Percentiles rank a stretch among this genome's conserved stretches.
Evolutionary conservation across 202 grass and related monocot species (phyloP).

Genomic region (Cymbopogon flexuosus): DNA sequence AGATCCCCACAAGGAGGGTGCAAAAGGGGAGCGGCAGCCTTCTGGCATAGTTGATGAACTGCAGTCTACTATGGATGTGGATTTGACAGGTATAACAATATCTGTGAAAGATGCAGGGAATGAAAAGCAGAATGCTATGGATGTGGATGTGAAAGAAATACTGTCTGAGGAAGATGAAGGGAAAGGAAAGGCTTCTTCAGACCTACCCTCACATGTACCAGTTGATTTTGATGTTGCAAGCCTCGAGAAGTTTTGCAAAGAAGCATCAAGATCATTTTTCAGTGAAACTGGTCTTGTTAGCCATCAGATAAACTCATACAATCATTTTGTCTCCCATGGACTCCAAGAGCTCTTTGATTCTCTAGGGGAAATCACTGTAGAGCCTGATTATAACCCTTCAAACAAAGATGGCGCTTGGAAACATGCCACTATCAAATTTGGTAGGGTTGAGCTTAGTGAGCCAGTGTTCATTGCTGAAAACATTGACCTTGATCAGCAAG

Average conservation of each 20-base stretch:
- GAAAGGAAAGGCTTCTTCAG: slow-evolving; percentile 17
- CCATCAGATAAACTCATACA: slow-evolving; percentile 79
- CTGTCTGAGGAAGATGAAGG: slow-evolving; percentile 3
- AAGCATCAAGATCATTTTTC: slow-evolving; percentile 60
- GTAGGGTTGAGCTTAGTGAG: slow-evolving; percentile 44
- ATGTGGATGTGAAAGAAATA: slow-evolving; percentile 25
- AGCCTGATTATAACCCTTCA: slow-evolving; percentile 70
- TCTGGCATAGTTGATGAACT: neutral
- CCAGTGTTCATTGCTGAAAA: slow-evolving; percentile 48
- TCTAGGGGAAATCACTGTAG: slow-evolving; percentile 51
- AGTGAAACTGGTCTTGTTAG: slow-evolving; percentile 49
- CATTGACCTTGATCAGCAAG: slow-evolving; percentile 27
- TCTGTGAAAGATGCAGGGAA: no score
- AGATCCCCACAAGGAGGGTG: neutral
- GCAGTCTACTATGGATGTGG: slow-evolving; percentile 32
- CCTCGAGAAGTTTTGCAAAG: slow-evolving; percentile 67
- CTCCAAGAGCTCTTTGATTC: slow-evolving; percentile 68
- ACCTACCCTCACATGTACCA: neutral
- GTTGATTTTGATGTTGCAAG: slow-evolving; percentile 31
- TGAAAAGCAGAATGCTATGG: slow-evolving; percentile 12
- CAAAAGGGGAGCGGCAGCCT: slow-evolving; percentile 22
- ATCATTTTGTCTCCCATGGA: slow-evolving; percentile 67
- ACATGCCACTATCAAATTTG: slow-evolving; percentile 64
- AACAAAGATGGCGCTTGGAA: slow-evolving; percentile 57
- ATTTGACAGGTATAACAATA: neutral